A percentile compares a stretch with the other conserved stretches of the same genome.
Evolutionary conservation across 352 stramenopile genomes (phyloP).

Genomic region (Phytopythium kandeliae): DNA sequence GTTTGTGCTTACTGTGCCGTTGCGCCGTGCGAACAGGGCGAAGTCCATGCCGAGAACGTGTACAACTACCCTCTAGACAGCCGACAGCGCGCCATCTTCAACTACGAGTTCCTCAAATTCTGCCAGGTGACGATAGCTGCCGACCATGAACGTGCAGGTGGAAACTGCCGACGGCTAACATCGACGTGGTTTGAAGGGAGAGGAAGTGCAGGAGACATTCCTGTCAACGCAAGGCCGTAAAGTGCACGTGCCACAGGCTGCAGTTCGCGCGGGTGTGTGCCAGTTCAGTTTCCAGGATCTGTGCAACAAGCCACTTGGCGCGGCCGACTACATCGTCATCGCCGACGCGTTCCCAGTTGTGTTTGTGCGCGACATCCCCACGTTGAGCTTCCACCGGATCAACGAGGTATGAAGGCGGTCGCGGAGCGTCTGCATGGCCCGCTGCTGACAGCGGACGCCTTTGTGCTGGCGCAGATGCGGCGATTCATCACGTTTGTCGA

Average conservation of each 20-base stretch:
- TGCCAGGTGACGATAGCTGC: constrained; percentile 22
- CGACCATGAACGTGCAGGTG: background rate
- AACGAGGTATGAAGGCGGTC: no score
- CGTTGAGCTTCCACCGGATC: constrained; percentile 81
- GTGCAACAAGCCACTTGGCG: constrained; percentile 90
- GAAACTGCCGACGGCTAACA: no score
- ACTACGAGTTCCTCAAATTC: constrained; percentile 59
- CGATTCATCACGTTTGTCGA: constrained; percentile 99
- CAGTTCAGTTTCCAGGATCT: constrained; percentile 96
- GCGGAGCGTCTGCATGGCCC: no score
- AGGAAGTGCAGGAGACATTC: constrained; percentile 37
- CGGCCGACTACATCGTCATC: constrained; percentile 94
- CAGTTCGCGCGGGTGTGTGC: constrained; percentile 43
- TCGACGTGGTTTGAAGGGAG: constrained; percentile 12
- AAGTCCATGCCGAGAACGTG: constrained; percentile 56
- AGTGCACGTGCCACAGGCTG: constrained; percentile 57
- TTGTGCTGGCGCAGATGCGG: constrained; percentile 37
- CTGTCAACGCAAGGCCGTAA: constrained; percentile 66
- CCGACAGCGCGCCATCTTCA: constrained; percentile 45
- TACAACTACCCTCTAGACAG: constrained; percentile 56
- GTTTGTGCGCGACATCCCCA: constrained; percentile 91
- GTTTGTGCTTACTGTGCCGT: no score
- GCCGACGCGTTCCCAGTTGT: constrained; percentile 80
- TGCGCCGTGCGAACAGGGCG: no score
- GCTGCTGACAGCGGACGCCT: background rate